Base-by-base conservation (phyloP, 139 green algal species). In the Penium margaritaceum region DNA sequence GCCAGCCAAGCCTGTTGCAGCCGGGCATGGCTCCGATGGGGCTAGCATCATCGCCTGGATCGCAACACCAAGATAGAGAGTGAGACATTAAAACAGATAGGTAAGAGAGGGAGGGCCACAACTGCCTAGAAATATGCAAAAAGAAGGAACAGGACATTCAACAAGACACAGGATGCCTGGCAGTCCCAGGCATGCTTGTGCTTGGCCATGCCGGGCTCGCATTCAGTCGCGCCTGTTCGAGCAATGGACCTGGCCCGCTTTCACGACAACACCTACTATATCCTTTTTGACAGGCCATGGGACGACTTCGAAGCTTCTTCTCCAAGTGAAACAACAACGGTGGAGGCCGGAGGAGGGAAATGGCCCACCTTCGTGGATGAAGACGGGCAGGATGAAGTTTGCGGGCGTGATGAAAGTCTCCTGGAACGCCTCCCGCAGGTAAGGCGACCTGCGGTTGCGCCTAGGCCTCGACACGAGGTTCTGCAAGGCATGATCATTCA, bases 311-410 rank as follows among this genome's bases (percentile, higher is more conserved):
- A 21, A 51, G 7, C 12, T 51, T 12, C 41, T 51, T 51, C 9
- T 51, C 7, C 41, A 12, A 63, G 9, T 33, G 9, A 6, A 63
- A 14, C 6, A 36, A n/a, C 12, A 63, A 63, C 54, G 24, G 6
- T 63, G 9, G n/a, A 15, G 15, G n/a, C 24, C 12, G 54, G 6
- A 63, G 24, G 12, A 3, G 3, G 24, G 4, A 9, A 2, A 24
- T 44, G 90, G 33, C 3, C 83, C 53, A 80, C 74, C 86, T 64
- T 92, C 90, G 75, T 97, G 92, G 17, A 97, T 85, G 79, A 98
- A 99, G 36, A 97, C 82, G 21, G 94, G 94, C 47, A 97, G 84
- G 79, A 98, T 97, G 70, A 97, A 90, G 83, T 98, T 94, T 17
- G 83, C 76, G 5, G 94, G 91, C 2, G 76, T 84, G 19, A 99